These are phyloP conservation scores for Corniculantispora saksenae DNA, from an alignment of 2,329 filamentous ascomycete genomes.

Conservation along the genomic window DNA sequence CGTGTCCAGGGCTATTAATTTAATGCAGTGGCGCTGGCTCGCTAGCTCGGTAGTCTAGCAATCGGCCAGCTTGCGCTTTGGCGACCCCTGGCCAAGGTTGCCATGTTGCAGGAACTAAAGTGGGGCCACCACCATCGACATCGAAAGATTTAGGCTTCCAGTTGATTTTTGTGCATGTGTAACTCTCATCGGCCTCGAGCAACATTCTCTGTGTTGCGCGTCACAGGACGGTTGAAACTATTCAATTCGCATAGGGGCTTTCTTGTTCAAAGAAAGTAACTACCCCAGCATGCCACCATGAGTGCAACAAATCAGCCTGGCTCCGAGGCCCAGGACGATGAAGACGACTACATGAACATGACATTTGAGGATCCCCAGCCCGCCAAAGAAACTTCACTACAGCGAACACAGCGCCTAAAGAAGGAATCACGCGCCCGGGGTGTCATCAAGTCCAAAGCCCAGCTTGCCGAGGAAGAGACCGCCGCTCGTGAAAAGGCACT, in stretches of 20 bases:
- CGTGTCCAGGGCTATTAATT: background rate
- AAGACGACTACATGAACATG: constrained; percentile 99
- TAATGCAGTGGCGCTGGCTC: constrained; percentile 8
- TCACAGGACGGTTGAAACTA: background rate
- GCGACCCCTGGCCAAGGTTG: constrained; percentile 1
- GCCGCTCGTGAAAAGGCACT: constrained; percentile 75
- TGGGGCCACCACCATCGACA: background rate
- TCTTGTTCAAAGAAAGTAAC: background rate
- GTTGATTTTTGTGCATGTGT: background rate
- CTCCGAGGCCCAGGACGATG: constrained; percentile 58
- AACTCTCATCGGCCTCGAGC: background rate
- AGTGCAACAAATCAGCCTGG: constrained; percentile 5
- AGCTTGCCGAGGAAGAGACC: constrained; percentile 74
- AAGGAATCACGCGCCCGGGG: constrained; percentile 69
- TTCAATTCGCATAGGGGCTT: background rate
- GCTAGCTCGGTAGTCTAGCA: background rate
- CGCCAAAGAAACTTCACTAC: constrained; percentile 54
- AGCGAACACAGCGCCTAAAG: constrained; percentile 54
- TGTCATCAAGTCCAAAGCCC: constrained; percentile 75
- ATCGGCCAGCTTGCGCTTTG: constrained; percentile 18
- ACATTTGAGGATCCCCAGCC: constrained; percentile 69
- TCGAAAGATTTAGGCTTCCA: background rate
- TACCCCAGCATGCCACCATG: constrained; percentile 15
- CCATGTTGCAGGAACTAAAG: constrained; percentile 10
- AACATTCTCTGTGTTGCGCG: background rate